A percentile compares a stretch with the other conserved stretches of the same genome.
Evolutionary conservation across 768 basidiomycete species (phyloP).

Genomic region (Phaeotremella fagi): DNA sequence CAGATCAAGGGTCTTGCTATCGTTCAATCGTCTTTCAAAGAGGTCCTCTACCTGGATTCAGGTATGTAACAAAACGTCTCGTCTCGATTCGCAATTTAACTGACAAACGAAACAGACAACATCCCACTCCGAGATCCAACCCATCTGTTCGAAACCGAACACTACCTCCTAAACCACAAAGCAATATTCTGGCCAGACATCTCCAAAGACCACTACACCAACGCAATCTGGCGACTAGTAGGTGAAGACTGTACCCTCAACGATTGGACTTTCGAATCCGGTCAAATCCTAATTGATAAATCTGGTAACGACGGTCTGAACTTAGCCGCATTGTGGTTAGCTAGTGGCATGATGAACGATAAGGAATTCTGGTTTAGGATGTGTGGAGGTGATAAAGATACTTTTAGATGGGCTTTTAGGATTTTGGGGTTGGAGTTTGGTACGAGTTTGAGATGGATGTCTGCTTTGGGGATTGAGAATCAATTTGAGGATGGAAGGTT

Average conservation of each 20-base stretch:
- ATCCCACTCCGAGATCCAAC: slow-evolving; percentile 48
- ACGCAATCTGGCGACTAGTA: slow-evolving; percentile 51
- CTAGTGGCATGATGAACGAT: slow-evolving; percentile 48
- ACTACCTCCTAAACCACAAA: slow-evolving; percentile 40
- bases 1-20: slow-evolving; percentile 49
- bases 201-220: slow-evolving; percentile 51
- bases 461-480: slow-evolving; percentile 40
- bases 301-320: slow-evolving; percentile 50
- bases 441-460: slow-evolving; percentile 47
- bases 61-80: slow-evolving; percentile 8
- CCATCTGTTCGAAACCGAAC: slow-evolving; percentile 47
- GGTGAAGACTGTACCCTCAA: slow-evolving; percentile 45
- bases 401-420: slow-evolving; percentile 50
- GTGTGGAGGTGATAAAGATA: slow-evolving; percentile 50
- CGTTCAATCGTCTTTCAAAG: slow-evolving; percentile 45
- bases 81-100: not conserved
- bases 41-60: slow-evolving; percentile 51
- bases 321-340: slow-evolving; percentile 49
- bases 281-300: slow-evolving; percentile 52
- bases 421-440: slow-evolving; percentile 45
- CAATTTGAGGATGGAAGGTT: slow-evolving; percentile 36
- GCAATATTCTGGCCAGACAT: slow-evolving; percentile 53
- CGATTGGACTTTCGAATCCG: slow-evolving; percentile 50
- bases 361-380: slow-evolving; percentile 51
- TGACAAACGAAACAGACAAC: slow-evolving; percentile 42